phyloP scores from a whole-genome alignment of 805 yeast species.

The Candida caryicola region DNA sequence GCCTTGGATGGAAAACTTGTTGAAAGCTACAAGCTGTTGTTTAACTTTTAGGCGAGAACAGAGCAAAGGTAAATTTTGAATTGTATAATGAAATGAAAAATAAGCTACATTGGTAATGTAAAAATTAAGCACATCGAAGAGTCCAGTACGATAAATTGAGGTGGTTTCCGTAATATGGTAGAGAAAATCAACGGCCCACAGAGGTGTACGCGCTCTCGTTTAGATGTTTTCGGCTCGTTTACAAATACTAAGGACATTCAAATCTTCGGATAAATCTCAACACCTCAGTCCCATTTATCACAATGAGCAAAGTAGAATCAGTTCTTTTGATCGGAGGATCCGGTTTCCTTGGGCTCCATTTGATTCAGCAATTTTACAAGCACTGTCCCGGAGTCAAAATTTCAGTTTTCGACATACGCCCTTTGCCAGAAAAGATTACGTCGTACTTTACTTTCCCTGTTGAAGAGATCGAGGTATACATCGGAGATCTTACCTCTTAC shows the following conservation, averaged over 20 bases:
- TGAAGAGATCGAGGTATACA: slow-evolving; percentile 53
- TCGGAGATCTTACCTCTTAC: slow-evolving; percentile 81
- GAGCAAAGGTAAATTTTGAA: no score
- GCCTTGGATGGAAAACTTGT: slow-evolving; percentile 25
- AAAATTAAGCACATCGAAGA: no score
- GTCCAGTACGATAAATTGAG: no score
- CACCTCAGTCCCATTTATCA: neutral
- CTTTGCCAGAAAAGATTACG: slow-evolving; percentile 71
- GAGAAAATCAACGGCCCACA: no score
- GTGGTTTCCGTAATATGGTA: no score
- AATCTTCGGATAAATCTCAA: neutral
- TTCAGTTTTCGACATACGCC: slow-evolving; percentile 88
- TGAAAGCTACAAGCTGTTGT: slow-evolving; percentile 23
- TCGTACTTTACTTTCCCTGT: slow-evolving; percentile 73
- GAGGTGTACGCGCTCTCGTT: no score
- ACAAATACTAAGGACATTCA: no score
- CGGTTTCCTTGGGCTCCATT: slow-evolving; percentile 90
- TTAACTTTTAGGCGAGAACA: no score
- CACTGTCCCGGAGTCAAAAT: slow-evolving; percentile 65
- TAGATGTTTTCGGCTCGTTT: no score
- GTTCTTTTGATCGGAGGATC: slow-evolving; percentile 93
- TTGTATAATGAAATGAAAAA: no score
- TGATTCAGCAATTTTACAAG: slow-evolving; percentile 78
- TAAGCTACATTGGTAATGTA: no score
- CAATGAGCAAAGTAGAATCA: slow-evolving; percentile 33